Evolutionary conservation across 345 rosid species (phyloP).

Genomic region (Hibiscus trionum): DNA sequence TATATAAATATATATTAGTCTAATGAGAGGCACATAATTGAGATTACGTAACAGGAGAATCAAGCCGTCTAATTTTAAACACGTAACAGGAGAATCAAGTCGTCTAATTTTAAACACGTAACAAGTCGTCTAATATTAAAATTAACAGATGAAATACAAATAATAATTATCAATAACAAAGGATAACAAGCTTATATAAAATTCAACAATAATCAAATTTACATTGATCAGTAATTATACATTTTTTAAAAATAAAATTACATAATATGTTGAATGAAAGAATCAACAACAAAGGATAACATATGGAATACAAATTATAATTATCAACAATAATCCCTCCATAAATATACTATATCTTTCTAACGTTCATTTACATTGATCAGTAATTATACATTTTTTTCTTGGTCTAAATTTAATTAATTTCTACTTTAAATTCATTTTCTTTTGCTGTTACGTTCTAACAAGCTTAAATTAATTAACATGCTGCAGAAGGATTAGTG

Average conservation of each 20-base stretch:
- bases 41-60: too few relatives aligned
- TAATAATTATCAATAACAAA: too few relatives aligned
- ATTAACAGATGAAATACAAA: too few relatives aligned
- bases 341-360: background rate
- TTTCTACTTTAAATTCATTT: constrained; percentile 22
- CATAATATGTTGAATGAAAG: background rate
- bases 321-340: constrained; percentile 17
- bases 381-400: constrained; percentile 19
- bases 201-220: too few relatives aligned
- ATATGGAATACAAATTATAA: background rate
- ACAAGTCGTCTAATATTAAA: too few relatives aligned
- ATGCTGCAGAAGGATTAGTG: constrained; percentile 76
- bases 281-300: constrained; percentile 16
- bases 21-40: too few relatives aligned
- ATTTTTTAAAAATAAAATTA: background rate
- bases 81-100: too few relatives aligned
- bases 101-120: too few relatives aligned
- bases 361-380: constrained; percentile 35
- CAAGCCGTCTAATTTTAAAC: too few relatives aligned
- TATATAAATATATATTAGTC: too few relatives aligned
- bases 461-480: constrained; percentile 26
- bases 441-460: background rate
- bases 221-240: too few relatives aligned
- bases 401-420: constrained; percentile 42
- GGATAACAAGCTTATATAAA: too few relatives aligned